These are phyloP conservation scores for Rutstroemia sp. DNA, from an alignment of 2,329 filamentous ascomycete species.

Conservation along the genomic window DNA sequence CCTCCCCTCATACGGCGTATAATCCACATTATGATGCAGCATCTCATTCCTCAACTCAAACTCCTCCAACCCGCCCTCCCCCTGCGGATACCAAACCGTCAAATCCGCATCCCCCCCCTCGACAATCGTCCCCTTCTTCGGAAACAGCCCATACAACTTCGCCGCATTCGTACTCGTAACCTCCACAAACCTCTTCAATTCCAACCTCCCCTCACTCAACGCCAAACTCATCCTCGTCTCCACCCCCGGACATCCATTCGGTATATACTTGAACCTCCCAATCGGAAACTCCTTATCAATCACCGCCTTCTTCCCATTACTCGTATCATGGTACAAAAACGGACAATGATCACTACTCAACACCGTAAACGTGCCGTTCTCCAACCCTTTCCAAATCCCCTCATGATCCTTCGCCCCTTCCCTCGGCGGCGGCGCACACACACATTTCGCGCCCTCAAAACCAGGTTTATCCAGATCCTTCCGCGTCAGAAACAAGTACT, in stretches of 20 bases:
- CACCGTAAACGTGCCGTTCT: constrained; percentile 45
- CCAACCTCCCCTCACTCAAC: constrained; percentile 33
- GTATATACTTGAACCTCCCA: constrained; percentile 46
- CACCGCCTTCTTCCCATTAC: constrained; percentile 41
- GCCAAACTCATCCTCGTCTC: constrained; percentile 47
- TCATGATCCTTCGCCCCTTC: constrained; percentile 38
- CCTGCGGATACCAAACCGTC: constrained; percentile 48
- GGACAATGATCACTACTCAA: constrained; percentile 36
- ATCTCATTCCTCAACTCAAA: constrained; percentile 43
- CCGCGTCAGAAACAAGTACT: constrained; percentile 47
- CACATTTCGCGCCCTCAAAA: constrained; percentile 48
- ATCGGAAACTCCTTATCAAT: constrained; percentile 37
- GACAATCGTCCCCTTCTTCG: constrained; percentile 41
- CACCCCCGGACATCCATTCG: constrained; percentile 50
- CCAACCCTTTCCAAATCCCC: constrained; percentile 42
- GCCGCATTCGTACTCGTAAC: constrained; percentile 47
- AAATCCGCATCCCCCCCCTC: constrained; percentile 49
- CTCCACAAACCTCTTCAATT: constrained; percentile 44
- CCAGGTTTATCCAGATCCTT: constrained; percentile 41
- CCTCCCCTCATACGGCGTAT: constrained; percentile 54
- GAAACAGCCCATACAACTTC: constrained; percentile 49
- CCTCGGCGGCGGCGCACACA: constrained; percentile 46
- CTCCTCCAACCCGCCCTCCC: constrained; percentile 28
- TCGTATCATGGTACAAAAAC: constrained; percentile 37
- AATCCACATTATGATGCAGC: constrained; percentile 55